These are phyloP conservation scores for Aureobasidium namibiae DNA, from an alignment of 2,329 filamentous ascomycete genomes.

Conservation along the genomic window DNA sequence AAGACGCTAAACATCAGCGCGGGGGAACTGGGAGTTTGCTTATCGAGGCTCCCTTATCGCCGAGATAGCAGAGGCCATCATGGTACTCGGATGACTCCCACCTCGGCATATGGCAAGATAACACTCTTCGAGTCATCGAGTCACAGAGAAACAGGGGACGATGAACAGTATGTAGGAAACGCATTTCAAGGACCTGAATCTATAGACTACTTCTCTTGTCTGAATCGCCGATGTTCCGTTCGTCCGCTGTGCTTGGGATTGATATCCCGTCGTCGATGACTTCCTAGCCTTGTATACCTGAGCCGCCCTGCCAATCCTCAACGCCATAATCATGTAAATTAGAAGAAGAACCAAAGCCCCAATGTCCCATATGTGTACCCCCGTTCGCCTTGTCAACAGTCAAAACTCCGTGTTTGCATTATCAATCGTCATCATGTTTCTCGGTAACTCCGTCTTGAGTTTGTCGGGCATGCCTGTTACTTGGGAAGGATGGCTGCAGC, in stretches of 20 bases:
- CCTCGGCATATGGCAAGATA: background rate
- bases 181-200: background rate
- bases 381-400: background rate
- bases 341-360: background rate
- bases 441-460: no score
- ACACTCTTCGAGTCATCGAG: background rate
- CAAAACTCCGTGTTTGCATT: background rate
- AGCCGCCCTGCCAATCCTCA: background rate
- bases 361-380: background rate
- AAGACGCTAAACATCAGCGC: background rate
- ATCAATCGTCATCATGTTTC: constrained; percentile 5
- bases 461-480: no score
- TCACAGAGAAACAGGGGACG: no score
- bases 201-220: background rate
- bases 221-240: background rate
- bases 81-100: background rate
- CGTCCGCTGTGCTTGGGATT: background rate
- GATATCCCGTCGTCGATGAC: background rate
- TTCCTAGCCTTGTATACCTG: background rate
- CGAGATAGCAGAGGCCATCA: constrained; percentile 8
- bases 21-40: background rate
- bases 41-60: background rate
- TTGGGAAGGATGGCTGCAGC: constrained; percentile 59
- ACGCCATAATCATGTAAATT: no score
- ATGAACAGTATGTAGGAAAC: background rate